Conservation (phyloP, 23 red algal species). For the Gracilaria caudata region DNA sequence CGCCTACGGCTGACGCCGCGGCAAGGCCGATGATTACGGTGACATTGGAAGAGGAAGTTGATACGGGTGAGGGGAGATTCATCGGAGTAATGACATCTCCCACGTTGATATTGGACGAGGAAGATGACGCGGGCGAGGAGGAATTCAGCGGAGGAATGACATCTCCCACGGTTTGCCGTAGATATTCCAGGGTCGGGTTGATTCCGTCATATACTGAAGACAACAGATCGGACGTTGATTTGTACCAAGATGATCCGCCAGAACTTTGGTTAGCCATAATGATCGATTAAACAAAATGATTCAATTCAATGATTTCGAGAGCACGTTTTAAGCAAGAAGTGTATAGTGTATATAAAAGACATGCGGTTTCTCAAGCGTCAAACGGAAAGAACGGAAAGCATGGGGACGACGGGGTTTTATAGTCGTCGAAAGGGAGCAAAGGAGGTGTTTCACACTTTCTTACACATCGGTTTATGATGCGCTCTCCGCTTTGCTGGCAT, state of each 20-base stretch:
- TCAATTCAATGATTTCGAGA: neutral
- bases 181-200: neutral
- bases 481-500: slow-evolving; percentile 5
- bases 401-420: neutral
- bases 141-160: neutral
- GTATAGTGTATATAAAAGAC: neutral
- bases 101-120: neutral
- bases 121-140: neutral
- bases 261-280: neutral
- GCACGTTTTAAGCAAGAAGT: neutral
- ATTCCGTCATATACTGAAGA: slow-evolving; percentile 4
- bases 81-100: neutral
- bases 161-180: neutral
- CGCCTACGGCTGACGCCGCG: slow-evolving; percentile 3
- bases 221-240: neutral
- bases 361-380: neutral
- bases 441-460: neutral
- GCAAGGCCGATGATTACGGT: neutral
- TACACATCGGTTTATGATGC: slow-evolving; percentile 5
- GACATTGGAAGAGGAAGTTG: neutral
- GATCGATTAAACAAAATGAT: neutral
- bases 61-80: neutral
- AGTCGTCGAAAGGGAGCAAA: neutral
- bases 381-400: neutral
- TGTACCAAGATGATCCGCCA: neutral